phyloP scores from a whole-genome alignment of 2,329 filamentous ascomycete genomes.

The Neonectria sp. region DNA sequence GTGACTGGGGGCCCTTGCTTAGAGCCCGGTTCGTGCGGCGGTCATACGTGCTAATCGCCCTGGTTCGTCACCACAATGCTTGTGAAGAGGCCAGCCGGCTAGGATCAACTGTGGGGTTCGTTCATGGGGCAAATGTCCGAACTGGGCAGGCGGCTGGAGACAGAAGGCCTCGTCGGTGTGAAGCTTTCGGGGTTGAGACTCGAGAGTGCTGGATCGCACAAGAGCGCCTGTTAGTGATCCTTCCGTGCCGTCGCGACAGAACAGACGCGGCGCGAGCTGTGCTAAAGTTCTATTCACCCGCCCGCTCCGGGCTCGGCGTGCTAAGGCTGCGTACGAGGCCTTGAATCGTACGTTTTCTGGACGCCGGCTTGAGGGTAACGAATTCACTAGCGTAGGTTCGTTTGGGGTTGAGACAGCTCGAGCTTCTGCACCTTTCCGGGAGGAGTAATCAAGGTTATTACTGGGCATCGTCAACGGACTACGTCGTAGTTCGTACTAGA shows the following conservation, averaged over 20 bases:
- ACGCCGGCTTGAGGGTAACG: slow-evolving; percentile 20
- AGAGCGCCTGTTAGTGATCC: not conserved
- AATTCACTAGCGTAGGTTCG: slow-evolving; percentile 30
- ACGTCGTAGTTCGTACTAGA: slow-evolving; percentile 3
- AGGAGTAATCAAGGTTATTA: slow-evolving; percentile 6
- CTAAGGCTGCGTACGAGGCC: slow-evolving; percentile 2
- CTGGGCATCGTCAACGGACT: slow-evolving; percentile 12
- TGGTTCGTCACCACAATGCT: slow-evolving; percentile 45
- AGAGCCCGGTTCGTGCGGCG: slow-evolving; percentile 42
- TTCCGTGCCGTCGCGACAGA: not conserved
- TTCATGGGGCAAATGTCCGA: slow-evolving; percentile 35
- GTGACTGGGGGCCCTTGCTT: slow-evolving; percentile 40
- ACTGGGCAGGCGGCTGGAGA: slow-evolving; percentile 19
- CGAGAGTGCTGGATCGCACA: not conserved
- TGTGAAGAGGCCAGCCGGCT: slow-evolving; percentile 16
- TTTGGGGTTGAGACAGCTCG: slow-evolving; percentile 38
- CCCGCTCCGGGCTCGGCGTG: not conserved
- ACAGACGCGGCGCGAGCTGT: not conserved
- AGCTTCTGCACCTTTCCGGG: slow-evolving; percentile 24
- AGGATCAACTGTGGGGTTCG: slow-evolving; percentile 29
- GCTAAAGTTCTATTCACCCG: not conserved
- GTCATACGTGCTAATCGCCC: slow-evolving; percentile 43
- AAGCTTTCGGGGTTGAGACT: slow-evolving; percentile 11
- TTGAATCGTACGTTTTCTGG: slow-evolving; percentile 22
- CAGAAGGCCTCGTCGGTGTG: slow-evolving; percentile 27